These are phyloP conservation scores for Juncus inflexus DNA, from an alignment of 176 grass and related monocot genomes.

Conservation along the genomic window DNA sequence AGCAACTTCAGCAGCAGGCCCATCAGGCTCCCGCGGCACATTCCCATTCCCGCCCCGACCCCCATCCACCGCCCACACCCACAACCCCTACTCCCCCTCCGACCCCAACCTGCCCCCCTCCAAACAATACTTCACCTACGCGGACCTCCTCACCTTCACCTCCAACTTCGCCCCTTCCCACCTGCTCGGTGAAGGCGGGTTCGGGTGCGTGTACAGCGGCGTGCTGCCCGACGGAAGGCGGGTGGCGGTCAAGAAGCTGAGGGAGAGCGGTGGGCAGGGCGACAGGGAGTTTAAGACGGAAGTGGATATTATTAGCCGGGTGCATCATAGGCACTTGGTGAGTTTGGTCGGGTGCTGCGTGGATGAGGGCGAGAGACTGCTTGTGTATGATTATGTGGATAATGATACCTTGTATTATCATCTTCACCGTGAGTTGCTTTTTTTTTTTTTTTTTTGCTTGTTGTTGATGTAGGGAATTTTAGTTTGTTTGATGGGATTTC, in stretches of 20 bases:
- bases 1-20: too few relatives aligned
- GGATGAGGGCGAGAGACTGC: conserved; percentile 31
- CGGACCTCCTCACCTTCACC: conserved; percentile 33
- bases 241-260: conserved; percentile 42
- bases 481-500: conserved; percentile 4
- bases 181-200: conserved; percentile 42
- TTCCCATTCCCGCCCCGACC: too few relatives aligned
- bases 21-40: too few relatives aligned
- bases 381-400: conserved; percentile 38
- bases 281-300: conserved; percentile 42
- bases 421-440: conserved; percentile 37
- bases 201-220: conserved; percentile 36
- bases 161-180: conserved; percentile 30
- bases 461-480: conserved; percentile 4
- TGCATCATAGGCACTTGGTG: conserved; percentile 39
- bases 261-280: conserved; percentile 27
- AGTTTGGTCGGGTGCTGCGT: conserved; percentile 37
- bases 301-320: conserved; percentile 40
- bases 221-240: conserved; percentile 31
- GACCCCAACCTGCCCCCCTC: conserved; percentile 25
- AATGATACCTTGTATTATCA: conserved; percentile 45
- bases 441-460: conserved; percentile 9
- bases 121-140: conserved; percentile 37
- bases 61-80: too few relatives aligned
- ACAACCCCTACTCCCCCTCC: conserved; percentile 17